Base-by-base conservation (phyloP, 331 rosid genomes). In the Quercus tomentella region DNA sequence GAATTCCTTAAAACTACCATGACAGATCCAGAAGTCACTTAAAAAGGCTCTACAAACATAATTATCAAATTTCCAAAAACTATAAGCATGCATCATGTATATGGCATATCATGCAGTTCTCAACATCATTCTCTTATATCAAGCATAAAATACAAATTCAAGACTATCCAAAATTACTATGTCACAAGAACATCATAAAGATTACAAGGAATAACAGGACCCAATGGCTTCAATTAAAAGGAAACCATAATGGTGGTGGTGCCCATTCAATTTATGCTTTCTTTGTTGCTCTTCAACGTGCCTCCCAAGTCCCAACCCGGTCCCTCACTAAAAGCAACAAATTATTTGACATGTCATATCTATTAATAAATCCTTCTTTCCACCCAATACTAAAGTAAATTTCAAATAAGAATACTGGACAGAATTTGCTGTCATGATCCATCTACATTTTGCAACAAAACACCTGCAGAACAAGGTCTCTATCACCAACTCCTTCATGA, bases 341-440 rank as follows among this genome's bases (percentile, higher is more conserved):
- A 81, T 79, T 84, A 83, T 76, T 79, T 70, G 71, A 71, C 67
- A 84, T 74, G 79, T 77, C 69, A 60, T 70, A 73, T 79, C 77
- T 84, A 80, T 70, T 76, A 79, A 80, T 30, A 73, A 83, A 84
- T 76, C 83, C 84, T 79, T 85, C 87, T 63, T 74, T 86, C 69
- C 81, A 75, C 79, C 87, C 71, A 78, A 43, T 61, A 72, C 11
- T 73, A 72, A 14, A 43, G 23, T 74, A 79, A 73, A 75, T 74
- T 76, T 76, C 70, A 25, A 62, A 77, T 77, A 67, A 52, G 81
- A 56, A 71, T 16, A 18, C 81, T 60, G 35, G 72, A 79, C 78
- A 61, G 84, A 77, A 80, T 76, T 88, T 77, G 77, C 70, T 57
- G 83, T 77, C 81, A 80, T 52, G 70, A 80, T 82, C 87, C 89